Evolutionary conservation across 2,329 filamentous ascomycete species (phyloP).

Genomic region (Lasiodiplodia citricola): DNA sequence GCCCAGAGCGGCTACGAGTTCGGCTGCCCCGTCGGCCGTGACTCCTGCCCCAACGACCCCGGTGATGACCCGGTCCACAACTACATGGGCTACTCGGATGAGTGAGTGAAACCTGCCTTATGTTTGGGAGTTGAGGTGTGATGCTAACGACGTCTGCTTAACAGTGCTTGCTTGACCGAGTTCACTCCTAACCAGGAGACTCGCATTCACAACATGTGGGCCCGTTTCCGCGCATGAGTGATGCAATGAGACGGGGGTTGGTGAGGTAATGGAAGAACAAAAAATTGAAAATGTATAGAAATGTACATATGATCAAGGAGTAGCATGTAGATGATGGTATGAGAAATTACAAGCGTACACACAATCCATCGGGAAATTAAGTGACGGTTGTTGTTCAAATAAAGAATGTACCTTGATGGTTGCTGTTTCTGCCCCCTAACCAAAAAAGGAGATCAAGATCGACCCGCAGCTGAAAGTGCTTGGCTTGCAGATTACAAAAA

Average conservation of each 20-base stretch:
- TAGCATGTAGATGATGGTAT: too few relatives aligned
- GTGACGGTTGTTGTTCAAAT: too few relatives aligned
- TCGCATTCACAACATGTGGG: slow-evolving; percentile 60
- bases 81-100: slow-evolving; percentile 42
- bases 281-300: too few relatives aligned
- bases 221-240: slow-evolving; percentile 38
- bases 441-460: too few relatives aligned
- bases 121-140: neutral
- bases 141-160: neutral
- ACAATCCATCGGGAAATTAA: too few relatives aligned
- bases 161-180: slow-evolving; percentile 59
- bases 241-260: neutral
- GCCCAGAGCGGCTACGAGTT: slow-evolving; percentile 52
- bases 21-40: slow-evolving; percentile 53
- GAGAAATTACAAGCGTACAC: too few relatives aligned
- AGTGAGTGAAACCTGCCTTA: slow-evolving; percentile 9
- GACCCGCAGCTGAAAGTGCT: too few relatives aligned
- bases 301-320: too few relatives aligned
- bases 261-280: too few relatives aligned
- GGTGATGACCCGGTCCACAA: slow-evolving; percentile 41
- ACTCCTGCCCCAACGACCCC: slow-evolving; percentile 55
- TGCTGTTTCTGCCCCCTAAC: too few relatives aligned
- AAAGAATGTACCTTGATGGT: too few relatives aligned
- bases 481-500: too few relatives aligned
- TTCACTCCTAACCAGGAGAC: slow-evolving; percentile 58